Conservation (phyloP, 2,329 filamentous ascomycete species). For the Aspergillus pseudotamarii region DNA sequence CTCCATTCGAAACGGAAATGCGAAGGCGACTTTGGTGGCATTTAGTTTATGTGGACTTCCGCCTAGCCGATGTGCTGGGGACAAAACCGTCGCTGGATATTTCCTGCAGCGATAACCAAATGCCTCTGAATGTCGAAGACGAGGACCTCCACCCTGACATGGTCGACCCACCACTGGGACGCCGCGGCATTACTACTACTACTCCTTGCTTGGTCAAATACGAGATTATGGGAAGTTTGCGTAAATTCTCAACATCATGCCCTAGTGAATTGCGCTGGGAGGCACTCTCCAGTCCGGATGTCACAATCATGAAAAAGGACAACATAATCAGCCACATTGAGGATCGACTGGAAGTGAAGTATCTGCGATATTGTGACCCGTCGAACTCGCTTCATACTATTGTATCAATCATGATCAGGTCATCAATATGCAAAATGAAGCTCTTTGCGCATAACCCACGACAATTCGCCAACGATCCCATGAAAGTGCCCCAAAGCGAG, state of each 20-base stretch:
- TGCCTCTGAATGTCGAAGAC: constrained; percentile 4
- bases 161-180: neutral
- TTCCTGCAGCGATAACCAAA: neutral
- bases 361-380: neutral
- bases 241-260: neutral
- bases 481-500: neutral
- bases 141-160: neutral
- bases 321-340: constrained; percentile 1
- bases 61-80: neutral
- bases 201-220: neutral
- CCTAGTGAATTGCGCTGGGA: neutral
- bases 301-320: neutral
- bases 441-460: constrained; percentile 4
- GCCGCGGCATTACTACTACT: neutral
- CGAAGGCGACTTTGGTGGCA: constrained; percentile 1
- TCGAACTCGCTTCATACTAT: constrained; percentile 1
- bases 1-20: constrained; percentile 5
- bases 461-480: neutral
- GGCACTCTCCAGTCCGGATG: neutral
- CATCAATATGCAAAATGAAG: neutral
- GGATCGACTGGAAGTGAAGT: constrained; percentile 2
- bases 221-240: neutral
- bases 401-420: neutral
- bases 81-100: neutral
- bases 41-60: neutral